Evolutionary conservation across 805 yeast genomes (phyloP).

Genomic region (Myxozyma melibiosi): DNA sequence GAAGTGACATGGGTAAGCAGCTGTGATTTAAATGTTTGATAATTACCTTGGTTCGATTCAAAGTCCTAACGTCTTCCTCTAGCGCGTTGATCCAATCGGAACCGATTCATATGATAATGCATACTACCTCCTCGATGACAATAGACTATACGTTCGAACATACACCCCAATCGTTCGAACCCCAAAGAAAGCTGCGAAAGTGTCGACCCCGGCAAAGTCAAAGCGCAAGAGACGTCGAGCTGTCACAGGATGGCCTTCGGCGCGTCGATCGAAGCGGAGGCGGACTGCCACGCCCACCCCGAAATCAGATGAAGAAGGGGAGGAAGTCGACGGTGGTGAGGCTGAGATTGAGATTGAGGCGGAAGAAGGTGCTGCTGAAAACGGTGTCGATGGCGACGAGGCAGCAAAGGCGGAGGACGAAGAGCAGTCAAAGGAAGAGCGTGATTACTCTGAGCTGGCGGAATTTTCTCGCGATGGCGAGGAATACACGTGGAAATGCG

Average conservation of each 20-base stretch:
- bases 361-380: background rate
- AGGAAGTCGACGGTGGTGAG: conserved; percentile 28
- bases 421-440: background rate
- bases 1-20: conserved; percentile 29
- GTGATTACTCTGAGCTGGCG: conserved; percentile 15
- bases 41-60: no score
- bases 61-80: conserved; percentile 5
- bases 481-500: conserved; percentile 40
- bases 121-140: conserved; percentile 44
- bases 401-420: conserved; percentile 8
- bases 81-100: conserved; percentile 41
- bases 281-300: conserved; percentile 4
- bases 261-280: conserved; percentile 26
- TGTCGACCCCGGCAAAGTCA: background rate
- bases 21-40: background rate
- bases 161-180: conserved; percentile 14
- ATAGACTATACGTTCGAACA: conserved; percentile 38
- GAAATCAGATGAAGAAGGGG: conserved; percentile 20
- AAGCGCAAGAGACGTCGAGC: conserved; percentile 18
- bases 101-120: conserved; percentile 36
- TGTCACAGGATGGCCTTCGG: conserved; percentile 17
- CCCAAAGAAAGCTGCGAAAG: conserved; percentile 14
- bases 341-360: conserved; percentile 15
- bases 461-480: conserved; percentile 29
- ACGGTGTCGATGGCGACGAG: background rate